These are phyloP conservation scores for Quercus agrifolia DNA, from an alignment of 306 rosid species.

Conservation along the genomic window DNA sequence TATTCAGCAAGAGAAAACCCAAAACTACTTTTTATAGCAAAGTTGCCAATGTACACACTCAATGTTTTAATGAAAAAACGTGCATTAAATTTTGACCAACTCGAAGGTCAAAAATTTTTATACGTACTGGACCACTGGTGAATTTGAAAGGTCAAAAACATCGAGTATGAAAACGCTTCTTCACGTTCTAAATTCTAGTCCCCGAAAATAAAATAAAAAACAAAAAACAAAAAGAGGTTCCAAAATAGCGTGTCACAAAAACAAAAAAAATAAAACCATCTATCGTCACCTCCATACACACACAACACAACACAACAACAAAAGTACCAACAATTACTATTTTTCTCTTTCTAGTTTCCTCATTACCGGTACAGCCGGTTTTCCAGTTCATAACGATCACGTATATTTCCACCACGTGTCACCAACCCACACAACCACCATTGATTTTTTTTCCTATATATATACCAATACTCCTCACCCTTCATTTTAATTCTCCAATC, in stretches of 20 bases:
- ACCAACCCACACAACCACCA: constrained; percentile 10
- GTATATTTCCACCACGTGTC: constrained; percentile 44
- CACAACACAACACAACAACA: neutral
- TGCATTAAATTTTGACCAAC: too few species aligned
- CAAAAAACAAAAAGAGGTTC: neutral
- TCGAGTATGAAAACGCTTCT: too few species aligned
- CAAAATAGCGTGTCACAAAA: constrained; percentile 14
- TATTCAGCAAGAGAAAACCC: too few species aligned
- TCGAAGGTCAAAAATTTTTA: too few species aligned
- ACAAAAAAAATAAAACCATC: neutral
- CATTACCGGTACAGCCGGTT: constrained; percentile 43
- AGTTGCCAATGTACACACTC: too few species aligned
- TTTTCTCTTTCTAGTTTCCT: constrained; percentile 19
- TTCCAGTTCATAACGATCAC: neutral
- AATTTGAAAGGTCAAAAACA: too few species aligned
- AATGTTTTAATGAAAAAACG: too few species aligned
- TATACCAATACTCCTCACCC: neutral
- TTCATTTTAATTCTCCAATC: neutral
- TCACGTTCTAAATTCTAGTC: too few species aligned
- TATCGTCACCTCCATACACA: neutral
- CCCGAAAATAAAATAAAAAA: too few species aligned
- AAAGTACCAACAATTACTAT: neutral
- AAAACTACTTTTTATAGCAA: too few species aligned
- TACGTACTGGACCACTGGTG: too few species aligned
- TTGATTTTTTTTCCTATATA: constrained; percentile 11